Percentiles rank a stretch among this genome's conserved stretches.
These are phyloP conservation scores for Austroboletus olivaceoglutinosus DNA, from an alignment of 1,284 basidiomycete genomes.

Conservation along the genomic window DNA sequence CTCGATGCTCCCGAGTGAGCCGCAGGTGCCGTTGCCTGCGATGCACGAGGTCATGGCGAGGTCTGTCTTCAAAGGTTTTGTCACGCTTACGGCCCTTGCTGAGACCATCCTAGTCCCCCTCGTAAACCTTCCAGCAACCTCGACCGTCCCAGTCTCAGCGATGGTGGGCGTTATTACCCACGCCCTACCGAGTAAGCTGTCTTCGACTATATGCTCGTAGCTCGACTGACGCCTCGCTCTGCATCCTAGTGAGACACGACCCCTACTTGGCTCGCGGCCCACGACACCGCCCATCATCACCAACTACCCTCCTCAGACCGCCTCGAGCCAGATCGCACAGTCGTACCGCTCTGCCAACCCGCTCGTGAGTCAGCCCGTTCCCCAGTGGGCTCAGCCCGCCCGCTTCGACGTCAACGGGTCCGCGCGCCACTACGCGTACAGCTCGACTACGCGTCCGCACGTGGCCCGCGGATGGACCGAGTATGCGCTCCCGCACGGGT, in stretches of 20 bases:
- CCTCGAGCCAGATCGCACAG: constrained; percentile 22
- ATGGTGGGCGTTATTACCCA: constrained; percentile 12
- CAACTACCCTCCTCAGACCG: constrained; percentile 16
- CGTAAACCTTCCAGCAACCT: constrained; percentile 29
- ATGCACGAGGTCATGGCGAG: constrained; percentile 36
- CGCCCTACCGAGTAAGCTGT: constrained; percentile 21
- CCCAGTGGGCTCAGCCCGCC: constrained; percentile 26
- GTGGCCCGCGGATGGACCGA: constrained; percentile 56
- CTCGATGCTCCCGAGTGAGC: constrained; percentile 23
- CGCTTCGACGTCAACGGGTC: constrained; percentile 32
- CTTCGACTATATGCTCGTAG: neutral
- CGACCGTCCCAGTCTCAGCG: constrained; percentile 16
- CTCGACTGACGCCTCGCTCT: constrained; percentile 3
- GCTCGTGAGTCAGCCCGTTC: constrained; percentile 29
- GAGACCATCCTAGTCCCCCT: constrained; percentile 13
- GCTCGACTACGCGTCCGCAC: constrained; percentile 24
- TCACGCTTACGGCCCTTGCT: neutral
- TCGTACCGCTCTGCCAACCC: constrained; percentile 22
- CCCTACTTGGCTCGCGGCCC: constrained; percentile 32
- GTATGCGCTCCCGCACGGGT: constrained; percentile 64
- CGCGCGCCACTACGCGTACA: constrained; percentile 29
- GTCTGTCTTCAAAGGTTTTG: constrained; percentile 22
- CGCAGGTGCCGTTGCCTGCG: constrained; percentile 37
- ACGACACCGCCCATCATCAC: constrained; percentile 32
- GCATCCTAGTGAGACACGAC: constrained; percentile 37